Base-by-base conservation (phyloP, 805 yeast genomes). In the Pichia phayaonensis region DNA sequence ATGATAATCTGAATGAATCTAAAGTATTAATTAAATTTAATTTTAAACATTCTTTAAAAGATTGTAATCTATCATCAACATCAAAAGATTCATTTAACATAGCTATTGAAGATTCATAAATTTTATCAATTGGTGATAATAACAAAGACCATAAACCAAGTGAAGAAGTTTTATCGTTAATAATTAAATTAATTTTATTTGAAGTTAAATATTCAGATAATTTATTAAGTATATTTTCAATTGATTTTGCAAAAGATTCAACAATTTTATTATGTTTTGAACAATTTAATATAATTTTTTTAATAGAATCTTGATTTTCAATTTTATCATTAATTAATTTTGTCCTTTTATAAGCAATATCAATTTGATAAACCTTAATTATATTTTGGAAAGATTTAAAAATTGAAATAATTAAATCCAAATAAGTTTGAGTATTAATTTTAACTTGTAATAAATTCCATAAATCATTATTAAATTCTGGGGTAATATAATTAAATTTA, bases 1-100 rank as follows among this genome's bases (percentile, higher is more conserved):
- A 36, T 1, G 61, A 56, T 24, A 80, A 68, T 15, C 45, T 46
- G 16, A 59, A 54, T 0, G 89, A 79, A 3, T 56, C 57, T 6
- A 89, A 57, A 10, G 82, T 74, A 8, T 68, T 61, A 2, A 66
- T 59, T 15, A 83, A 61, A 49, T 77, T 72, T 10, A 67, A 60
- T 11, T 65, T 64, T 24, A 90, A 66, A 38, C 83, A 61, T 4
- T 73, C 75, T 44, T 73, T 77, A n/a, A 87, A 72, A 36, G 90
- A 88, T 63, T 86, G 95, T 36, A 79, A 67, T 59, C 97, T 76
- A 18, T 90, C 96, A 49, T 80, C 82, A 15, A 83, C 86, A 63
- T 89, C 95, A 63, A 79, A 85, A 0, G 86, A 79, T 56, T 86
- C 92, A 59, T 85, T 84, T 3, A 90, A 63, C 21, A 88, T 72